A percentile compares a stretch with the other conserved stretches of the same genome.
phyloP scores from a whole-genome alignment of 345 rosid genomes.

The Gossypium anomalum region DNA sequence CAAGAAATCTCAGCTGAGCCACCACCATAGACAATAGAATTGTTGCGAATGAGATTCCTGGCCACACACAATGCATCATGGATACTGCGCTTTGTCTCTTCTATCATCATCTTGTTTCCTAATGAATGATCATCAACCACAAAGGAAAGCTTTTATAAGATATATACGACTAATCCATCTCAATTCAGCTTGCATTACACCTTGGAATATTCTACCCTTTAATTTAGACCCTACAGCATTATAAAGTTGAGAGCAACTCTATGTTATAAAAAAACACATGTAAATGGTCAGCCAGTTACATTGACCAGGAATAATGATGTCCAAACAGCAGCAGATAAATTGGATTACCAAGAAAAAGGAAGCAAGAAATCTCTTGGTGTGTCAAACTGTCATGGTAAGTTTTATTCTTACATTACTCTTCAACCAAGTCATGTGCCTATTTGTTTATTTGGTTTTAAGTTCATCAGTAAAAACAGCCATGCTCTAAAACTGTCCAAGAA shows the following conservation, averaged over 20 bases:
- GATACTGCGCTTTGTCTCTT: slow-evolving; percentile 94
- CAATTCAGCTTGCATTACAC: neutral
- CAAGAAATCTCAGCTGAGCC: slow-evolving; percentile 95
- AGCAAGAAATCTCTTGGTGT: neutral
- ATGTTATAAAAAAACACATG: neutral
- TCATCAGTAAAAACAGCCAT: neutral
- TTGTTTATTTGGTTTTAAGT: neutral
- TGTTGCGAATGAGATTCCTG: slow-evolving; percentile 88
- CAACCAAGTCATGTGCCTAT: neutral
- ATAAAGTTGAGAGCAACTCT: neutral
- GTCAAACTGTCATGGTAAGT: neutral
- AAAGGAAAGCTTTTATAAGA: neutral
- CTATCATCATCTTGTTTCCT: slow-evolving; percentile 98
- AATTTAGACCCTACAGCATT: neutral
- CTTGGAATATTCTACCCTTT: neutral
- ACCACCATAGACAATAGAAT: slow-evolving; percentile 94
- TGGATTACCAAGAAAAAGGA: neutral
- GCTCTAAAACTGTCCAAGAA: neutral
- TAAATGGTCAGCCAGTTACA: neutral
- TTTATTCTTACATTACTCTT: neutral
- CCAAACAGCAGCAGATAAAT: neutral
- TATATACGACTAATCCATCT: slow-evolving; percentile 1
- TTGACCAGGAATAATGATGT: neutral
- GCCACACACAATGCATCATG: slow-evolving; percentile 96
- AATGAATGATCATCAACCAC: slow-evolving; percentile 22